Evolutionary conservation across 306 rosid species (phyloP).

Genomic region (Cicer pinnatifidum): DNA sequence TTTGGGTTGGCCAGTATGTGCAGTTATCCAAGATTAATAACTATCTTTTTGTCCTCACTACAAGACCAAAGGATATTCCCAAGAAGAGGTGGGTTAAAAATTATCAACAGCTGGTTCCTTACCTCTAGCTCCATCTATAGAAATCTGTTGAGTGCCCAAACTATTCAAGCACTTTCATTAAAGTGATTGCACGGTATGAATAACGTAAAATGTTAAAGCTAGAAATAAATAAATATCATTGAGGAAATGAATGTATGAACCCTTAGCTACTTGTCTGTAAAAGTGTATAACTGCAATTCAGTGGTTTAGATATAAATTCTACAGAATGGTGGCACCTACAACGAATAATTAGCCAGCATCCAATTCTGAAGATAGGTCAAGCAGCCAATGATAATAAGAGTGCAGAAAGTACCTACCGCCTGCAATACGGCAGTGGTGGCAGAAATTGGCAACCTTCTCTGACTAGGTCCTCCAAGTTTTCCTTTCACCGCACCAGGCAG

Average conservation of each 20-base stretch:
- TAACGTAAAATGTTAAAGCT: slow-evolving; percentile 29
- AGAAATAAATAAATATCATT: slow-evolving; percentile 14
- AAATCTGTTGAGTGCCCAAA: slow-evolving; percentile 24
- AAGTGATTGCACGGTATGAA: slow-evolving; percentile 16
- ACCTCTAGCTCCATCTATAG: not conserved
- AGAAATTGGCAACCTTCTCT: slow-evolving; percentile 79
- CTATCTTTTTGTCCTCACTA: slow-evolving; percentile 9
- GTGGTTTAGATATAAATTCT: not conserved
- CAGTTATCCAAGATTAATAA: not conserved
- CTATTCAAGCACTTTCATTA: slow-evolving; percentile 23
- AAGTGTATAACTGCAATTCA: not conserved
- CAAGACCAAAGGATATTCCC: slow-evolving; percentile 20
- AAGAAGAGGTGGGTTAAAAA: not conserved
- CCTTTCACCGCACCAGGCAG: slow-evolving; percentile 89
- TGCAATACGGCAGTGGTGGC: slow-evolving; percentile 71
- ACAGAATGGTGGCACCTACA: not conserved
- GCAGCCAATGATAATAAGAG: slow-evolving; percentile 39
- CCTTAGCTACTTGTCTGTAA: not conserved
- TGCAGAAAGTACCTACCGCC: slow-evolving; percentile 64
- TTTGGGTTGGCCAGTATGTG: not conserved
- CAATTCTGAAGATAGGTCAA: slow-evolving; percentile 29
- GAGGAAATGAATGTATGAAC: slow-evolving; percentile 28
- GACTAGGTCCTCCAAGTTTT: slow-evolving; percentile 98
- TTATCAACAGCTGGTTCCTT: slow-evolving; percentile 13
- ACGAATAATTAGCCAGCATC: slow-evolving; percentile 31